phyloP scores from a whole-genome alignment of 495 filamentous ascomycete species.

The Acidiella bohemica region DNA sequence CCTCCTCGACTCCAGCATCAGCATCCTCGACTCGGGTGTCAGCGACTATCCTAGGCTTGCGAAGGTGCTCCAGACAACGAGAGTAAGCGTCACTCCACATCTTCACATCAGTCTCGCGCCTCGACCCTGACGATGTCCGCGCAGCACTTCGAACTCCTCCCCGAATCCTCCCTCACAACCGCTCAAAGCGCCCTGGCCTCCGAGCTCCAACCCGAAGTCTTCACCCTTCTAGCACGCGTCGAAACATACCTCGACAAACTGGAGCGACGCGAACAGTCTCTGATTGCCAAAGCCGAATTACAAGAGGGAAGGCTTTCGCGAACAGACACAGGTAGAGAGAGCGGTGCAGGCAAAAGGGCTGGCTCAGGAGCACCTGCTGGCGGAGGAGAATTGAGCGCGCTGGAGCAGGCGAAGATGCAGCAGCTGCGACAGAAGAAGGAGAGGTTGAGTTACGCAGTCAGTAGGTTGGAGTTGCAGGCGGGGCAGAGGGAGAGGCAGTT shows the following conservation, averaged over 20 bases:
- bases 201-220: slow-evolving; percentile 63
- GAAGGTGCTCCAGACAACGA: slow-evolving; percentile 55
- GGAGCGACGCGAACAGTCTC: slow-evolving; percentile 51
- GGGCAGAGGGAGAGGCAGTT: slow-evolving; percentile 54
- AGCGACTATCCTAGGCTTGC: slow-evolving; percentile 60
- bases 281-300: slow-evolving; percentile 58
- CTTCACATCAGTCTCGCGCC: too few species aligned
- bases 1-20: slow-evolving; percentile 61
- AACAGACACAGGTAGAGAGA: slow-evolving; percentile 12
- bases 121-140: slow-evolving; percentile 1
- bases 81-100: slow-evolving; percentile 40
- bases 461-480: slow-evolving; percentile 53
- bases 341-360: slow-evolving; percentile 13
- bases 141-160: slow-evolving; percentile 69
- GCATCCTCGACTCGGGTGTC: slow-evolving; percentile 56
- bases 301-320: slow-evolving; percentile 52
- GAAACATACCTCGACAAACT: slow-evolving; percentile 58
- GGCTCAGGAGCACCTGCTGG: slow-evolving; percentile 21
- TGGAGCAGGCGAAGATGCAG: slow-evolving; percentile 46
- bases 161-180: slow-evolving; percentile 50
- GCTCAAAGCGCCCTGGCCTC: slow-evolving; percentile 57
- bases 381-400: slow-evolving; percentile 18
- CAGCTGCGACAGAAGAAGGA: slow-evolving; percentile 63
- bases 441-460: slow-evolving; percentile 61
- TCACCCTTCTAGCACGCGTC: slow-evolving; percentile 48